Evolutionary conservation across 2,329 filamentous ascomycete species (phyloP).

Genomic region (Acephala macrosclerotiorum): DNA sequence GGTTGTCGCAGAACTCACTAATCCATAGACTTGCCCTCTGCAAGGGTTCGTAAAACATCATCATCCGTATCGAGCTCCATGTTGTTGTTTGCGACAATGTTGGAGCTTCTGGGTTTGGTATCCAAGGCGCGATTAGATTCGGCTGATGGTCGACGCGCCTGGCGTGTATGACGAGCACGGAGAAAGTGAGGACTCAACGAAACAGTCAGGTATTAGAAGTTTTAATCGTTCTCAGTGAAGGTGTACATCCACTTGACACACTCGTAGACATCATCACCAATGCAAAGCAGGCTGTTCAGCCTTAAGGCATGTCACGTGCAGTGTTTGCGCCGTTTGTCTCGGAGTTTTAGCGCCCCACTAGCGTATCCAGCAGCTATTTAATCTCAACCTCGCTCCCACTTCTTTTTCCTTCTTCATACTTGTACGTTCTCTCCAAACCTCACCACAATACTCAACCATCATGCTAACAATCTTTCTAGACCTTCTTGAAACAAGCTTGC

Average conservation of each 20-base stretch:
- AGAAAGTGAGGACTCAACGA: not conserved
- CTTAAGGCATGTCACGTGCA: too few relatives aligned
- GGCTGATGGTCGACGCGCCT: slow-evolving; percentile 22
- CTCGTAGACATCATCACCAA: too few relatives aligned
- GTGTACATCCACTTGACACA: too few relatives aligned
- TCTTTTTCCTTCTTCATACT: slow-evolving; percentile 42
- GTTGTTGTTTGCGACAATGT: slow-evolving; percentile 41
- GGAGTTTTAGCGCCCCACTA: too few relatives aligned
- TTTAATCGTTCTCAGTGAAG: too few relatives aligned
- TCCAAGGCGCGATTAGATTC: slow-evolving; percentile 22
- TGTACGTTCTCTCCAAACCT: slow-evolving; percentile 20
- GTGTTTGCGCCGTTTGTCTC: too few relatives aligned
- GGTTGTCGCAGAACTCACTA: slow-evolving; percentile 53
- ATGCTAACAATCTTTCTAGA: slow-evolving; percentile 25
- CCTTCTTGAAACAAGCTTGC: slow-evolving; percentile 42
- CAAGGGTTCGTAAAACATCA: slow-evolving; percentile 48
- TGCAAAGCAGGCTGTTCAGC: too few relatives aligned
- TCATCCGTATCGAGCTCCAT: slow-evolving; percentile 66
- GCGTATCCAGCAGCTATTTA: too few relatives aligned
- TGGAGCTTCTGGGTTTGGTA: slow-evolving; percentile 21
- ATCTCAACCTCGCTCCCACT: not conserved
- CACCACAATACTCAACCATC: not conserved
- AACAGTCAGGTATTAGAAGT: too few relatives aligned
- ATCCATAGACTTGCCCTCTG: slow-evolving; percentile 60
- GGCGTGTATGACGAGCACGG: slow-evolving; percentile 3